Evolutionary conservation across 129 eudicot species (phyloP).

Genomic region (Ambrosia trifida): DNA sequence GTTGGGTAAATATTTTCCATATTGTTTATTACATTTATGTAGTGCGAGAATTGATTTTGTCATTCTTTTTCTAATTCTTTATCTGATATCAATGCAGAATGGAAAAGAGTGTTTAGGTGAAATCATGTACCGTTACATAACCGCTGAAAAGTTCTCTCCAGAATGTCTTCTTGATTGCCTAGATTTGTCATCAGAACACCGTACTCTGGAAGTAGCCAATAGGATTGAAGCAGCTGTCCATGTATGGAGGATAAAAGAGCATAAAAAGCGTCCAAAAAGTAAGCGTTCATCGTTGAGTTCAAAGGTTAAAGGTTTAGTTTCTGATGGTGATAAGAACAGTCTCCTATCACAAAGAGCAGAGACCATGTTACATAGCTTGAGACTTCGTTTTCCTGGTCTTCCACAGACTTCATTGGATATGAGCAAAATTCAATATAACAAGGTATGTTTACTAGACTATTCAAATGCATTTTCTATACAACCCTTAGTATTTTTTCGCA

Average conservation of each 20-base stretch:
- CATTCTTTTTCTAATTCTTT: background rate
- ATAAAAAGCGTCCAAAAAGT: slow-evolving; percentile 52
- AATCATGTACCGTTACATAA: slow-evolving; percentile 75
- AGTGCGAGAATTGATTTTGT: slow-evolving; percentile 6
- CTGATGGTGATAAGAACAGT: slow-evolving; percentile 61
- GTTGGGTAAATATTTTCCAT: background rate
- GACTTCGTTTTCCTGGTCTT: slow-evolving; percentile 78
- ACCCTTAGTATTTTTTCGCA: too few species aligned
- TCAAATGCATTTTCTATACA: background rate
- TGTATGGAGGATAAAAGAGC: slow-evolving; percentile 82
- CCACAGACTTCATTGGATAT: slow-evolving; percentile 95
- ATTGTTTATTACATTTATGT: slow-evolving; percentile 11
- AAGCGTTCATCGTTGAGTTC: slow-evolving; percentile 77
- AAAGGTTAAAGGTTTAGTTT: slow-evolving; percentile 77
- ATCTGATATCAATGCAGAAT: slow-evolving; percentile 48
- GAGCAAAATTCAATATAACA: slow-evolving; percentile 95
- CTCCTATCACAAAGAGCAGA: slow-evolving; percentile 76
- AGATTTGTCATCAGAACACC: slow-evolving; percentile 86
- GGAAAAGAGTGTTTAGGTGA: slow-evolving; percentile 94
- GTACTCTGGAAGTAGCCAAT: slow-evolving; percentile 74
- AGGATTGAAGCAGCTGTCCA: slow-evolving; percentile 87
- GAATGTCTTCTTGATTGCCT: slow-evolving; percentile 94
- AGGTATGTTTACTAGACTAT: slow-evolving; percentile 41
- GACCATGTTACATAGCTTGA: slow-evolving; percentile 62
- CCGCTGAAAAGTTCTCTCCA: slow-evolving; percentile 80